phyloP scores from a whole-genome alignment of 176 grass and related monocot genomes.

The Luzula sylvatica region DNA sequence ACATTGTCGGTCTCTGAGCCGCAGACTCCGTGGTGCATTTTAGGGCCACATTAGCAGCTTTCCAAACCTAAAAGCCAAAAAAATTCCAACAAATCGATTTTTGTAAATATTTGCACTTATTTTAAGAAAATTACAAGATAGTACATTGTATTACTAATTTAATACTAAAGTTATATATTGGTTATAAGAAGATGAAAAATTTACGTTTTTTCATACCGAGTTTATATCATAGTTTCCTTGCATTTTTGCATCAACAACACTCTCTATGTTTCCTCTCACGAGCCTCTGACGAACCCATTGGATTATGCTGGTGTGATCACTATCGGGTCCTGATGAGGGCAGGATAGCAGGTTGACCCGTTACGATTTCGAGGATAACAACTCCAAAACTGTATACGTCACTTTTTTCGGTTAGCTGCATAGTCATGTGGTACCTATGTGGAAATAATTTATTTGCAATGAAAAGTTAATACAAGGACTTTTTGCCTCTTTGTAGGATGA shows the following conservation, averaged over 20 bases:
- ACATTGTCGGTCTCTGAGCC: conserved; percentile 25
- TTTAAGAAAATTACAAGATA: no score
- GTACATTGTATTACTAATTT: not conserved
- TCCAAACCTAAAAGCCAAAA: conserved; percentile 21
- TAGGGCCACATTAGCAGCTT: conserved; percentile 21
- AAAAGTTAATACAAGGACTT: not conserved
- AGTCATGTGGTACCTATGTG: conserved; percentile 7
- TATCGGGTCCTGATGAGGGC: not conserved
- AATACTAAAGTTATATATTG: no score
- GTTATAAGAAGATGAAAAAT: no score
- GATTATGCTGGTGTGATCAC: not conserved
- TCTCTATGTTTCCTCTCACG: conserved; percentile 13
- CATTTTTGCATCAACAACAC: conserved; percentile 21
- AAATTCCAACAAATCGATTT: no score
- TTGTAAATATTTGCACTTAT: no score
- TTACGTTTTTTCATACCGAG: no score
- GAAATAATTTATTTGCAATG: not conserved
- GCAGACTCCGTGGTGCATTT: conserved; percentile 8
- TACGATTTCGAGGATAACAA: conserved; percentile 25
- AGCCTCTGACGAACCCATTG: conserved; percentile 6
- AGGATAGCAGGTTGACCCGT: conserved; percentile 21
- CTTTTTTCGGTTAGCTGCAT: conserved; percentile 24
- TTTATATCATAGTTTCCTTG: conserved; percentile 12
- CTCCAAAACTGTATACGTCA: conserved; percentile 30
- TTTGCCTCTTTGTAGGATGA: no score